phyloP scores from a whole-genome alignment of 805 yeast genomes.

The Pichia thaimueangensis region DNA sequence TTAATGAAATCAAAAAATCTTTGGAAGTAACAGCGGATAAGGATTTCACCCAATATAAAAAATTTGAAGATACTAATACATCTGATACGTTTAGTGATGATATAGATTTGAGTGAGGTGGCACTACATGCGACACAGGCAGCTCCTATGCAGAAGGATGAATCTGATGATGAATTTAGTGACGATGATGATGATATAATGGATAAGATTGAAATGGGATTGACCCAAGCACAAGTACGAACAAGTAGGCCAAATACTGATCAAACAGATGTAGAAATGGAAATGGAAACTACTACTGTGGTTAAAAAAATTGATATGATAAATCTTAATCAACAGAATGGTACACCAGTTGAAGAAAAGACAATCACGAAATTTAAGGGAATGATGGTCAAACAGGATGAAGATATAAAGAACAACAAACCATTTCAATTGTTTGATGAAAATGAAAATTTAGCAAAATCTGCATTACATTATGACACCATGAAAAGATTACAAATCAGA shows the following conservation, averaged over 20 bases:
- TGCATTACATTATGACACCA: constrained; percentile 40
- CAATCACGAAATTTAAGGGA: constrained; percentile 8
- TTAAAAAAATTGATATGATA: neutral
- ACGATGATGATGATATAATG: constrained; percentile 24
- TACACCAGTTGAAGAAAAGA: constrained; percentile 9
- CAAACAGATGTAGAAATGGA: constrained; percentile 2
- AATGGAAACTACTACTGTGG: neutral
- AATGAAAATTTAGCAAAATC: constrained; percentile 30
- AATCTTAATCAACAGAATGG: constrained; percentile 19
- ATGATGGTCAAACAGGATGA: constrained; percentile 1
- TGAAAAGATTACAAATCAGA: constrained; percentile 43
- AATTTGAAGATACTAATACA: neutral
- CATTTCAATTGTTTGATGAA: constrained; percentile 11
- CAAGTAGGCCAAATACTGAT: constrained; percentile 6
- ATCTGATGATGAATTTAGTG: constrained; percentile 22
- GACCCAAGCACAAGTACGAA: neutral
- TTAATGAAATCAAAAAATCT: constrained; percentile 1
- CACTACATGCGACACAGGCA: constrained; percentile 5
- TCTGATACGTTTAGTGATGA: constrained; percentile 27
- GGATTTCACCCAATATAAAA: neutral
- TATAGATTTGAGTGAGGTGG: constrained; percentile 23
- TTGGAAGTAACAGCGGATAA: neutral
- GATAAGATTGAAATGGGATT: constrained; percentile 8
- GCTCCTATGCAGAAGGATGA: neutral
- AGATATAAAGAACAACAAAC: constrained; percentile 2